Conservation (phyloP, 2,329 filamentous ascomycete genomes). For the Paracorniculantispora psalliotae region DNA sequence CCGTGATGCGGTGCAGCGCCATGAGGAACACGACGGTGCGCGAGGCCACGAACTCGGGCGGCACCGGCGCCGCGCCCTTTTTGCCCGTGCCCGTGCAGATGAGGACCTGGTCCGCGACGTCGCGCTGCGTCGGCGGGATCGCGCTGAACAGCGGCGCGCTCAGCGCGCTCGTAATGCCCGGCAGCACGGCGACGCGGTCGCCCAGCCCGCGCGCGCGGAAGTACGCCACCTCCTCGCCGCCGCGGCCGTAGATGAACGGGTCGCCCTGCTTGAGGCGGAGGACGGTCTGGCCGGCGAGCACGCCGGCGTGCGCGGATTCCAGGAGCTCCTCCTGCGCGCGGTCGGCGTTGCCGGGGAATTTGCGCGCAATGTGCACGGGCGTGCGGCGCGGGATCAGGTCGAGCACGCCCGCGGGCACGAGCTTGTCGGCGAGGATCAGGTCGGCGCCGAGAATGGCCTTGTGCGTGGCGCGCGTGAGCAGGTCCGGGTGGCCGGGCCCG, state of each 20-base stretch:
- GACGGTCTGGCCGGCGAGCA: conserved; percentile 65
- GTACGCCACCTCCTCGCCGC: conserved; percentile 85
- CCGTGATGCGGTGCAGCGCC: conserved; percentile 80
- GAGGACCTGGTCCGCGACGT: conserved; percentile 85
- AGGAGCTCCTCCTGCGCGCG: conserved; percentile 87
- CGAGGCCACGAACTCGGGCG: conserved; percentile 69
- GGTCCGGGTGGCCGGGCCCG: conserved; percentile 86
- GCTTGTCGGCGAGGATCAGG: conserved; percentile 79
- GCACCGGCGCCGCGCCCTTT: conserved; percentile 77
- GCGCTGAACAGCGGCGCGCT: conserved; percentile 82
- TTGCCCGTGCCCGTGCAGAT: conserved; percentile 96
- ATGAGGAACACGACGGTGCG: conserved; percentile 92
- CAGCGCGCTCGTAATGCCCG: conserved; percentile 85
- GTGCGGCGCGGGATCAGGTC: conserved; percentile 87
- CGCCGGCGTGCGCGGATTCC: conserved; percentile 66
- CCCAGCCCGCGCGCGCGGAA: conserved; percentile 69
- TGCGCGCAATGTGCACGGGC: conserved; percentile 85
- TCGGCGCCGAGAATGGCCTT: conserved; percentile 71
- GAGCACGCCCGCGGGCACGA: conserved; percentile 78
- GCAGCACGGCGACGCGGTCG: conserved; percentile 64
- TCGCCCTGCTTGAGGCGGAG: conserved; percentile 93
- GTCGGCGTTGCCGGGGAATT: conserved; percentile 96
- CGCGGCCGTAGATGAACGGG: conserved; percentile 91
- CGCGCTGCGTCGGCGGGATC: conserved; percentile 83
- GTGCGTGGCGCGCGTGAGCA: conserved; percentile 78